Conservation (phyloP, 345 rosid species). For the Psidium guajava region DNA sequence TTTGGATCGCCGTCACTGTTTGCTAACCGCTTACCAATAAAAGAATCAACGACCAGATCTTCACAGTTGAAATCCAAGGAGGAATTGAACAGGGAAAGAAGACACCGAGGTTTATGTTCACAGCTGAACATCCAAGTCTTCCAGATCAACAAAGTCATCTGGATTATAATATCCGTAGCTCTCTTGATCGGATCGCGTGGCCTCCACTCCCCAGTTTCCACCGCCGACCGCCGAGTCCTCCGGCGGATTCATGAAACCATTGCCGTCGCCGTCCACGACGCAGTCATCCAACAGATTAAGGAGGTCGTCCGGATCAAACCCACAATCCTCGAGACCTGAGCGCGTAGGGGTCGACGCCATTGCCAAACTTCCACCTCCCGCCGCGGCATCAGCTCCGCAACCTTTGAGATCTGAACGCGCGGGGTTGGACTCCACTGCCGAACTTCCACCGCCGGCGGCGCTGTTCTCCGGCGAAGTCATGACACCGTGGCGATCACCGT, state of each 20-base stretch:
- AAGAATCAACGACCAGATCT: background rate
- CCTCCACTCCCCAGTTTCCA: background rate
- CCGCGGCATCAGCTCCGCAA: background rate
- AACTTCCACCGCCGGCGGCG: background rate
- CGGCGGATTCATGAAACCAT: background rate
- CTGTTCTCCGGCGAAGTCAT: background rate
- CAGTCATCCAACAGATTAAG: background rate
- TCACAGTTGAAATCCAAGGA: background rate
- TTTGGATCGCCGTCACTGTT: background rate
- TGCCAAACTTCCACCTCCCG: background rate
- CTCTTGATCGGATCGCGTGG: background rate
- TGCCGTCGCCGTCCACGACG: no score
- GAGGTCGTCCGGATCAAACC: background rate
- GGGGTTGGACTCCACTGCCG: background rate
- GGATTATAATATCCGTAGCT: no score
- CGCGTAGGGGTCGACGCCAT: no score
- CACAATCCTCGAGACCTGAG: background rate
- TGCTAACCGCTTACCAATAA: background rate
- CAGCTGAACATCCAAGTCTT: no score
- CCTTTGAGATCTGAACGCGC: background rate
- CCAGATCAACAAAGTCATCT: no score
- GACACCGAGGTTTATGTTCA: no score
- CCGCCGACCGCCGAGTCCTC: no score
- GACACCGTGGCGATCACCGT: background rate
- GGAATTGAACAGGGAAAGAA: background rate